A percentile compares a stretch with the other conserved stretches of the same genome.
phyloP scores from a whole-genome alignment of 345 rosid species.

The Nephelium lappaceum region DNA sequence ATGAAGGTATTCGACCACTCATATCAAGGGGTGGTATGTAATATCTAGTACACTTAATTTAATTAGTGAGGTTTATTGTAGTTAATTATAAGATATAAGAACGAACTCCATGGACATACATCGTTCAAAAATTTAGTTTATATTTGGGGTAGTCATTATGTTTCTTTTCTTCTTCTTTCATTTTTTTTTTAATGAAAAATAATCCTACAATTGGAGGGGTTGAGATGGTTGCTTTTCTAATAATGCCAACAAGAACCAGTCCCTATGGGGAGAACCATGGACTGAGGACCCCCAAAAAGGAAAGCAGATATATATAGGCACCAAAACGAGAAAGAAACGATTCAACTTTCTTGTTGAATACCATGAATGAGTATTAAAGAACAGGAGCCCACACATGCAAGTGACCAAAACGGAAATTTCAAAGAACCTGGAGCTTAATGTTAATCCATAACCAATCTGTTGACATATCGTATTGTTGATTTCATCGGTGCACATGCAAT shows the following conservation, averaged over 20 bases:
- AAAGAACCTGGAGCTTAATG: constrained; percentile 10
- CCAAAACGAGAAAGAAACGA: neutral
- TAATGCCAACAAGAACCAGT: neutral
- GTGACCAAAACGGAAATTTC: neutral
- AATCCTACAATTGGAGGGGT: too few species aligned
- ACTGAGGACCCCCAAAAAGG: neutral
- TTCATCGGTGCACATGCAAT: neutral
- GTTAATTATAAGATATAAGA: too few species aligned
- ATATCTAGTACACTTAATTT: too few species aligned
- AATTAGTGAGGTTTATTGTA: too few species aligned
- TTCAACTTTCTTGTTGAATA: neutral
- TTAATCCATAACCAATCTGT: neutral
- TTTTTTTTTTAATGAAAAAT: too few species aligned
- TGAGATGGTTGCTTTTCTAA: neutral
- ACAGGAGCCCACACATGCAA: constrained; percentile 14
- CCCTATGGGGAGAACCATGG: neutral
- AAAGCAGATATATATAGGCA: neutral
- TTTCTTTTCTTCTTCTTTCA: too few species aligned
- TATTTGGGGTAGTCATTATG: too few species aligned
- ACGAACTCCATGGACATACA: too few species aligned
- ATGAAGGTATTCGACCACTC: too few species aligned
- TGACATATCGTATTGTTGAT: neutral
- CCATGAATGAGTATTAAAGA: neutral
- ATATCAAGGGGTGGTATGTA: too few species aligned
- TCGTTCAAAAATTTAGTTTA: too few species aligned